A percentile compares a stretch with the other conserved stretches of the same genome.
Evolutionary conservation across 2,329 filamentous ascomycete genomes (phyloP).

Genomic region (Leptographium wingfieldii): DNA sequence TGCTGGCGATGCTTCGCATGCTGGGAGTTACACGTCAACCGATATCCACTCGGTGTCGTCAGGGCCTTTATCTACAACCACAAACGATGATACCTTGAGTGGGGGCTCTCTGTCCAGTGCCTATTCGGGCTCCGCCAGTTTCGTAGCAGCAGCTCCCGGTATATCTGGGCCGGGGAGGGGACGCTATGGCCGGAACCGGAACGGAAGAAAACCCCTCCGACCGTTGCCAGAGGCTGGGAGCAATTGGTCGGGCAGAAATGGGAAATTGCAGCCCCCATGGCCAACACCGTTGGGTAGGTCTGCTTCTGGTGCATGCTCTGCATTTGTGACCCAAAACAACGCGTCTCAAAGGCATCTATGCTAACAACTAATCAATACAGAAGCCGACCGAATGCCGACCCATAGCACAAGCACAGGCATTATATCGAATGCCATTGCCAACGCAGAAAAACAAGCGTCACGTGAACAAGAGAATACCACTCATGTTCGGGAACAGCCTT

Average conservation of each 20-base stretch:
- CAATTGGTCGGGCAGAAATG: slow-evolving; percentile 38
- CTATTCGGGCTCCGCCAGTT: slow-evolving; percentile 34
- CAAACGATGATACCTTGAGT: slow-evolving; percentile 2
- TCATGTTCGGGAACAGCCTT: slow-evolving; percentile 55
- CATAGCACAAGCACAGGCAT: slow-evolving; percentile 47
- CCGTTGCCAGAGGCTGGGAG: slow-evolving; percentile 46
- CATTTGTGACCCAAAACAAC: not conserved
- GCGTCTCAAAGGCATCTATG: not conserved
- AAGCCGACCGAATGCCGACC: not conserved
- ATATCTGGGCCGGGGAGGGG: slow-evolving; percentile 79
- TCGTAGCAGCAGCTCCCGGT: slow-evolving; percentile 48
- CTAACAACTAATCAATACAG: not conserved
- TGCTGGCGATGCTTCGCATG: slow-evolving; percentile 53
- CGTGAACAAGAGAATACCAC: slow-evolving; percentile 67
- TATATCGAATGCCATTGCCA: slow-evolving; percentile 85
- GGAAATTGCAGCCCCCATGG: slow-evolving; percentile 29
- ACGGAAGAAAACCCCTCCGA: slow-evolving; percentile 49
- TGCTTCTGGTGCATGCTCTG: slow-evolving; percentile 4
- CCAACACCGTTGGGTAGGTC: slow-evolving; percentile 2
- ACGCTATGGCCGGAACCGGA: slow-evolving; percentile 58
- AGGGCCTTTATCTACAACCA: slow-evolving; percentile 12
- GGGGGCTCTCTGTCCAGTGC: slow-evolving; percentile 10
- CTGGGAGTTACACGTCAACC: slow-evolving; percentile 26
- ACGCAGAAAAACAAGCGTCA: slow-evolving; percentile 58
- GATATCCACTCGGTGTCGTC: slow-evolving; percentile 20